Percentiles rank a stretch among this genome's conserved stretches.
phyloP scores from a whole-genome alignment of 441 rosid species.

The Manihot esculenta region DNA sequence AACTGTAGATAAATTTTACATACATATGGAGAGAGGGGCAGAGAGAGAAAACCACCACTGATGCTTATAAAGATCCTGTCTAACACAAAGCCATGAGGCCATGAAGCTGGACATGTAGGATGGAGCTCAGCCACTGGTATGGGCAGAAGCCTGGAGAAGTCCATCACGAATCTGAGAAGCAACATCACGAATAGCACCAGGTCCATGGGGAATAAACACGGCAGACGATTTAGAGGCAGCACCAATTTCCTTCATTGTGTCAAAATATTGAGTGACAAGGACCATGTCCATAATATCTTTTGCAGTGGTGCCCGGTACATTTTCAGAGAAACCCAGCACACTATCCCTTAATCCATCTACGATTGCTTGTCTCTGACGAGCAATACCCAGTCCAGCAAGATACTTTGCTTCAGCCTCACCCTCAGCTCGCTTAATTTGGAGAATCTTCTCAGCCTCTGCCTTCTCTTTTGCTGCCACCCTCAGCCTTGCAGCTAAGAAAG shows the following conservation, averaged over 20 bases:
- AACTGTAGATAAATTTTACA: neutral
- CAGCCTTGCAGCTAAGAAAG: slow-evolving; percentile 40
- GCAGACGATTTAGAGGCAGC: slow-evolving; percentile 46
- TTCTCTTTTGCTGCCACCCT: slow-evolving; percentile 57
- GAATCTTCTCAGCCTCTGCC: slow-evolving; percentile 56
- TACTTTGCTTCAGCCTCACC: slow-evolving; percentile 54
- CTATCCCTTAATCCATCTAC: slow-evolving; percentile 58
- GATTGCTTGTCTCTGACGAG: slow-evolving; percentile 57
- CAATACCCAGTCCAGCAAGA: slow-evolving; percentile 50
- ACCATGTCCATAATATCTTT: slow-evolving; percentile 64
- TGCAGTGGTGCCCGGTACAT: slow-evolving; percentile 49
- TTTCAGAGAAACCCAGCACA: slow-evolving; percentile 49
- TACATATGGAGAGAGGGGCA: too few species aligned
- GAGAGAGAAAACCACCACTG: too few species aligned
- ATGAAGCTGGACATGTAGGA: neutral
- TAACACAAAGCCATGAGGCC: neutral
- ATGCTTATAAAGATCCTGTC: neutral
- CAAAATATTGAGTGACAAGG: slow-evolving; percentile 51
- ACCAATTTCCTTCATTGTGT: slow-evolving; percentile 59
- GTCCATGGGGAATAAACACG: slow-evolving; percentile 55
- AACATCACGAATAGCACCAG: slow-evolving; percentile 45
- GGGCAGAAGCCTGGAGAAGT: slow-evolving; percentile 41
- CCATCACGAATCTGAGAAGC: slow-evolving; percentile 52
- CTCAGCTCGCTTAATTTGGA: slow-evolving; percentile 52
- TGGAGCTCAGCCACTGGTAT: slow-evolving; percentile 18